Evolutionary conservation across 2,329 filamentous ascomycete genomes (phyloP), one percentile per base, ranked within the genome.

Genomic region (Tolypocladium cylindrosporum): DNA sequence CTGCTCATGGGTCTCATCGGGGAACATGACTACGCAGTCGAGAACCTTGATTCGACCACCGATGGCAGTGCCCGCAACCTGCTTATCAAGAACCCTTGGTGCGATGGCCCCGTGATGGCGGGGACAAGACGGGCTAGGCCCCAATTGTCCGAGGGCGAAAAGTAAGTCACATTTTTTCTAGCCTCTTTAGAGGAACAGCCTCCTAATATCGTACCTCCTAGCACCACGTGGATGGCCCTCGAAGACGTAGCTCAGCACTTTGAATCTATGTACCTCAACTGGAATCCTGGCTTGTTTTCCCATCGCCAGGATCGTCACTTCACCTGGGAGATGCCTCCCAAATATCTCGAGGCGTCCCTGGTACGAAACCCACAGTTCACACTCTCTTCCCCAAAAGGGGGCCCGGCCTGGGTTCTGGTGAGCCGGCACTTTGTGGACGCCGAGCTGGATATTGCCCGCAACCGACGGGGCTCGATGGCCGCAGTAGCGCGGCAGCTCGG

Each of bases 71-170:
- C 55, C 61, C 83, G 86, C 31, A 80, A 87, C 55, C 77, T 97
- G 55, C 79, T 97, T 0, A 82, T 99, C 62, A 99, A 99, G 73
- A 99, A 99, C 67, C 94, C 94, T 2, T 99, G 94, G 94, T 89
- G 88, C 55, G 86, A 92, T 67, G 91, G 90, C 4, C 84, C 86
- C 50, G 81, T 85, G 7, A 58, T 61, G 88, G 85, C 82, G 62
- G 87, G 68, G 9, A 62, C 64, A n/a, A 65, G 63, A n/a, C 54
- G 40, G 5, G n/a, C 4, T 7, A 40, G 27, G 14, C 4, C 14
- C 13, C 52, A 24, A 39, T 21, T 31, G 19, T 37, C 37, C 19
- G 39, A 43, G 11, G 27, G 52, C 21, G 31, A 55, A 37, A 59
- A 59, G 58, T 59, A 41, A 57, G 58, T 48, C 11, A 5, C 51